Evolutionary conservation across 352 stramenopile genomes (phyloP).

Genomic region (Phytopythium litorale): DNA sequence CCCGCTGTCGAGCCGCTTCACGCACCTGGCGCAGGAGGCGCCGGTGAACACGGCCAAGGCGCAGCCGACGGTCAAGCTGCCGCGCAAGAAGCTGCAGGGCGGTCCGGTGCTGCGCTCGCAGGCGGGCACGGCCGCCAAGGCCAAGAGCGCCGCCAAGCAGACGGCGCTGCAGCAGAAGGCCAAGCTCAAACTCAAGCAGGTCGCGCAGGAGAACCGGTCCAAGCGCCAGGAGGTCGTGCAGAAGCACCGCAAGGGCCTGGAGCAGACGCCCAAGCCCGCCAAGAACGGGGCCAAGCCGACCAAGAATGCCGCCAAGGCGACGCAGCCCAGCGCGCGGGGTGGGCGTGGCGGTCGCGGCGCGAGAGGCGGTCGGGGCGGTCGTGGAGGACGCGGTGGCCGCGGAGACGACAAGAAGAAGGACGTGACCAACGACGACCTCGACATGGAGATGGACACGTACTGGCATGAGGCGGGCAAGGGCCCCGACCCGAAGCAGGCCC

Average conservation of each 20-base stretch:
- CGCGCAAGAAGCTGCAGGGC: conserved; percentile 8
- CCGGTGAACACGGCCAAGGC: conserved; percentile 6
- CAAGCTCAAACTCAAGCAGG: conserved; percentile 47
- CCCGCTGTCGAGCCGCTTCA: conserved; percentile 77
- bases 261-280: conserved; percentile 28
- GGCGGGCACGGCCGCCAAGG: neutral
- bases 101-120: conserved; percentile 9
- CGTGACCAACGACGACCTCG: conserved; percentile 69
- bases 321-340: conserved; percentile 23
- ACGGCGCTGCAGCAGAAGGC: conserved; percentile 27
- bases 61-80: conserved; percentile 12
- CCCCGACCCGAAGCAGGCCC: conserved; percentile 73
- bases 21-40: conserved; percentile 48
- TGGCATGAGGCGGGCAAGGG: conserved; percentile 88
- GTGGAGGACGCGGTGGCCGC: conserved; percentile 18
- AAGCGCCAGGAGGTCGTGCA: conserved; percentile 77
- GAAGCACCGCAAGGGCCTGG: conserved; percentile 72
- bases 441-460: conserved; percentile 88
- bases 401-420: conserved; percentile 38
- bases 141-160: conserved; percentile 11
- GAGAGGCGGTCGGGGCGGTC: conserved; percentile 20
- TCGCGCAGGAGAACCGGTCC: conserved; percentile 51
- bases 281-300: conserved; percentile 15
- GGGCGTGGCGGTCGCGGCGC: conserved; percentile 17
- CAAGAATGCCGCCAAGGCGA: conserved; percentile 25